phyloP scores from a whole-genome alignment of 2,329 filamentous ascomycete genomes.

The Aspergillus ochraceus region DNA sequence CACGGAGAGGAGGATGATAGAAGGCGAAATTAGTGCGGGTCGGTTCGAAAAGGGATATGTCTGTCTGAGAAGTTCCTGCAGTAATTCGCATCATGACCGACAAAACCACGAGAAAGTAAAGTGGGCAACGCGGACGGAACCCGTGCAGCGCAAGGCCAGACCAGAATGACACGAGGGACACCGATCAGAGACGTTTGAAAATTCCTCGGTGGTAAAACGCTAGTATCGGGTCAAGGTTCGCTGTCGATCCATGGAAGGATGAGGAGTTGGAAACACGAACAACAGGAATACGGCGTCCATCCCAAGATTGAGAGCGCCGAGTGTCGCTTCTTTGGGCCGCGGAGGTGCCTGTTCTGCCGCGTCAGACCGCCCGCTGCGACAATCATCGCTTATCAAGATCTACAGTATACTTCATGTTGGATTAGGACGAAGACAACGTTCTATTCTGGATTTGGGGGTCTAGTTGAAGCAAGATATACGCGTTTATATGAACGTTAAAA shows the following conservation, averaged over 20 bases:
- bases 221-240: background rate
- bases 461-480: background rate
- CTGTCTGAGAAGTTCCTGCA: constrained; percentile 24
- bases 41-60: constrained; percentile 20
- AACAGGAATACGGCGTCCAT: background rate
- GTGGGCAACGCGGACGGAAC: constrained; percentile 7
- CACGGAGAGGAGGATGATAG: background rate
- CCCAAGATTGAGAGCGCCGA: background rate
- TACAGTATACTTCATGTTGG: background rate
- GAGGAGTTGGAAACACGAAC: background rate
- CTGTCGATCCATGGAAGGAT: background rate
- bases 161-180: background rate
- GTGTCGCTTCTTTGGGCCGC: background rate
- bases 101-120: constrained; percentile 12
- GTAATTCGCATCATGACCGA: constrained; percentile 31
- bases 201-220: background rate
- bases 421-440: background rate
- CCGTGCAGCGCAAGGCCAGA: constrained; percentile 2
- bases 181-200: background rate
- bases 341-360: constrained; percentile 10
- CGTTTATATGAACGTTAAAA: background rate
- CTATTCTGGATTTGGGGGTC: background rate
- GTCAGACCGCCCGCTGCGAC: constrained; percentile 7
- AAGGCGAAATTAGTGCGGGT: constrained; percentile 11
- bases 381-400: too few relatives aligned